phyloP scores from a whole-genome alignment of 2,329 filamentous ascomycete species.

The Cladosporium sp. region DNA sequence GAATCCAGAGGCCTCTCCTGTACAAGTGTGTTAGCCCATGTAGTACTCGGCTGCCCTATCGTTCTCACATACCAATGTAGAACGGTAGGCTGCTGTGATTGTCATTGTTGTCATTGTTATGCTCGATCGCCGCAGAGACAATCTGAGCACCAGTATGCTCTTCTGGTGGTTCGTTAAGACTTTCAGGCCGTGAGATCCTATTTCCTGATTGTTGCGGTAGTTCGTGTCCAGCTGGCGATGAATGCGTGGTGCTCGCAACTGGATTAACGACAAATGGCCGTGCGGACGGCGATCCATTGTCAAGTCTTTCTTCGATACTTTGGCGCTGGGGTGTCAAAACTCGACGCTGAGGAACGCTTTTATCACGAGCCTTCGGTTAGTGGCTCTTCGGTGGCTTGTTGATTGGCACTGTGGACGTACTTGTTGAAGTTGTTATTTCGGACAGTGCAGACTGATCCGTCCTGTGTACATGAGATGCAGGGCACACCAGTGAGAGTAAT shows the following conservation, averaged over 20 bases:
- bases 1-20: conserved; percentile 6
- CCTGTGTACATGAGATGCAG: conserved; percentile 9
- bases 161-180: not conserved
- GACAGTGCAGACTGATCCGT: conserved; percentile 1
- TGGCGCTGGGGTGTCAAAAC: not conserved
- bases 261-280: not conserved
- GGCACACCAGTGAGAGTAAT: conserved; percentile 11
- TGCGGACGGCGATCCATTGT: not conserved
- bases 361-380: not conserved
- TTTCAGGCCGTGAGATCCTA: not conserved
- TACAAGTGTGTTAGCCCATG: not conserved
- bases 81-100: conserved; percentile 5
- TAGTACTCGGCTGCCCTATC: not conserved
- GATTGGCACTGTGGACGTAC: not conserved
- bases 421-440: not conserved
- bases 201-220: not conserved
- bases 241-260: not conserved
- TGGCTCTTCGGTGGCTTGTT: not conserved
- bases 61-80: conserved; percentile 4
- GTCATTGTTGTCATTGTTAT: not conserved
- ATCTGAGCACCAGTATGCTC: conserved; percentile 11
- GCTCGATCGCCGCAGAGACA: conserved; percentile 5
- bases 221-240: not conserved
- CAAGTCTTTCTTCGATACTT: not conserved
- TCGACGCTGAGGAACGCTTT: not conserved